Evolutionary conservation across 2,329 filamentous ascomycete genomes (phyloP), one percentile per base, ranked within the genome.

Genomic region (Phaeosphaeria sp.): DNA sequence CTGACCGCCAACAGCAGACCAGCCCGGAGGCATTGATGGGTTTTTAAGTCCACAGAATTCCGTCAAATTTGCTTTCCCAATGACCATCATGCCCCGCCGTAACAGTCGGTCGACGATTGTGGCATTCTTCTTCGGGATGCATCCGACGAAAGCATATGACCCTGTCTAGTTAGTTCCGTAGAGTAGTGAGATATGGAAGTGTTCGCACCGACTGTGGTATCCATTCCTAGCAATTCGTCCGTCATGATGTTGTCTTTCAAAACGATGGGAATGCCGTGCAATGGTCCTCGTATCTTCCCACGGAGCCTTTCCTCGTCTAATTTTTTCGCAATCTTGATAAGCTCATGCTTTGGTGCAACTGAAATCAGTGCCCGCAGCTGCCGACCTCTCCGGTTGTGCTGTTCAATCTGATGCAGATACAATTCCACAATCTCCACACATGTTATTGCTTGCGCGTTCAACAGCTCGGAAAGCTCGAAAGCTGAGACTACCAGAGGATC

Each of bases 231-330:
- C 20, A 66, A 71, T 6, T 64, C 63, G 49, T 75, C 69, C 4
- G 78, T 78, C 64, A 77, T 74, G 39, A 80, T 77, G 47, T 78
- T 76, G 53, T 80, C 79, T 60, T 81, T 80, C 13, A 79, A 42
- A 1, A 80, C 70, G 46, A 80, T 74, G 0, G 79, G 78, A 49
- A 80, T 78, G 6, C 79, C 79, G 63, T 81, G 78, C n/a, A 80
- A 54, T 5, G 73, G 72, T 2, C 78, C 73, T 44, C 78, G 74
- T 18, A 72, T 58, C 48, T 69, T 72, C 17, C 77, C 77, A 30
- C 64, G 65, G 27, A 60, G 64, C n/a, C 78, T 66, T 57, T 80
- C 79, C 24, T 75, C 66, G 50, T 81, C 79, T 18, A 81, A 67
- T n/a, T 67, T 61, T 39, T 66, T 70, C 11, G 79, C 79, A 55